phyloP scores from a whole-genome alignment of 2,329 filamentous ascomycete genomes.

The Alternaria triticimaculans region DNA sequence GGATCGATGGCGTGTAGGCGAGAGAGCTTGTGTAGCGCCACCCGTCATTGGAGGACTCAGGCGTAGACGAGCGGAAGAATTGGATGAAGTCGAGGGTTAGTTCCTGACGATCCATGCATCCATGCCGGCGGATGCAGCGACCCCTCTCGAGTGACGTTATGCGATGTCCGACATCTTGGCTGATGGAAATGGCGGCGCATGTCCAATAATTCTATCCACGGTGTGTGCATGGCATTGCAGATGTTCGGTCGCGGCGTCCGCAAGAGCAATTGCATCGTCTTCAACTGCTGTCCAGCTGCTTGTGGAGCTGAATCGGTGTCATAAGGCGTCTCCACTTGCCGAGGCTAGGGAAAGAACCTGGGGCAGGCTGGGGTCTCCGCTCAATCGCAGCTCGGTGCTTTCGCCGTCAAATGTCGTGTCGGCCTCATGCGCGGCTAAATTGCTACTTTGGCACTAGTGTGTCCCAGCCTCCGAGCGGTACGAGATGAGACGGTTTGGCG shows the following conservation, averaged over 20 bases:
- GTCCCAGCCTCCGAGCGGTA: background rate
- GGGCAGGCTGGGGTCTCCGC: conserved; percentile 10
- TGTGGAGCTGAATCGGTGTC: background rate
- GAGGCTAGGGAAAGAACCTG: conserved; percentile 9
- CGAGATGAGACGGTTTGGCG: conserved; percentile 4
- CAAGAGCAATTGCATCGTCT: background rate
- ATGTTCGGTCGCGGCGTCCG: background rate
- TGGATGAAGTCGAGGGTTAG: conserved; percentile 11
- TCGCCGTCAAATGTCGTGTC: conserved; percentile 2
- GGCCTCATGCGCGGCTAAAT: conserved; percentile 6
- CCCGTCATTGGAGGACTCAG: conserved; percentile 33
- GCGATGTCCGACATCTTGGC: background rate
- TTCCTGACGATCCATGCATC: conserved; percentile 26
- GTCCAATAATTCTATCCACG: background rate
- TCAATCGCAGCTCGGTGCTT: conserved; percentile 1
- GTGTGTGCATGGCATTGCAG: background rate
- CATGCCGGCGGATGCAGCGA: conserved; percentile 14
- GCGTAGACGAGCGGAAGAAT: conserved; percentile 28
- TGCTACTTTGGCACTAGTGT: conserved; percentile 3
- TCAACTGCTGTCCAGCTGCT: background rate
- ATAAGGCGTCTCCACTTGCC: conserved; percentile 6
- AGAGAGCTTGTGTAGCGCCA: conserved; percentile 3
- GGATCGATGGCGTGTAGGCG: conserved; percentile 1
- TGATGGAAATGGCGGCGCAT: background rate
- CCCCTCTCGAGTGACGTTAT: conserved; percentile 14